phyloP scores from a whole-genome alignment of 345 rosid species.

The Chamaenerion angustifolium region DNA sequence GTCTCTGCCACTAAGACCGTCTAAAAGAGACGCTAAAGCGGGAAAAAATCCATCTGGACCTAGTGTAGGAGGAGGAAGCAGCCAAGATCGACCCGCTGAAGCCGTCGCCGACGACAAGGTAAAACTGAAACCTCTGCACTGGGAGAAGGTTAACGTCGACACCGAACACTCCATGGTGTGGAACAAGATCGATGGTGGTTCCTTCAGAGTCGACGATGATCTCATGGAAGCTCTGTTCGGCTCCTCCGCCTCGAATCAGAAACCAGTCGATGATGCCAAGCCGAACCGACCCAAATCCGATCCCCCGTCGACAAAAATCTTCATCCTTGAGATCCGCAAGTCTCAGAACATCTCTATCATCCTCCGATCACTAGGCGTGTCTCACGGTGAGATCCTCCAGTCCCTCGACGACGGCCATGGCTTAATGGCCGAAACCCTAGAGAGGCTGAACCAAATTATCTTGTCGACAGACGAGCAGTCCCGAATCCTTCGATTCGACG shows the following conservation, averaged over 20 bases:
- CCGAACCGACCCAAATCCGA: conserved; percentile 5
- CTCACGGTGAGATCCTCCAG: conserved; percentile 44
- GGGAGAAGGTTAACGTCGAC: conserved; percentile 68
- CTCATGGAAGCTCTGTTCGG: conserved; percentile 94
- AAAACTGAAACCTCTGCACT: conserved; percentile 73
- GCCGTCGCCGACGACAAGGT: conserved; percentile 22
- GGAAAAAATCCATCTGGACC: conserved; percentile 21
- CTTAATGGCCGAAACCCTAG: conserved; percentile 41
- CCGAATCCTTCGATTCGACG: conserved; percentile 40
- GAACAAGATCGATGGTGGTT: conserved; percentile 72
- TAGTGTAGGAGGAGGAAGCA: conserved; percentile 8
- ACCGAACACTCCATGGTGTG: conserved; percentile 78
- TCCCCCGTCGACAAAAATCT: conserved; percentile 22
- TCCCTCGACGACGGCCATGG: conserved; percentile 44
- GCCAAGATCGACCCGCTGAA: too few species aligned
- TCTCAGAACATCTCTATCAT: conserved; percentile 77
- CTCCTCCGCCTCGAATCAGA: conserved; percentile 38
- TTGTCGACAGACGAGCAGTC: conserved; percentile 57
- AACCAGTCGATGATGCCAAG: conserved; percentile 16
- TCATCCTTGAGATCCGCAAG: conserved; percentile 58
- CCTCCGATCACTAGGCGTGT: conserved; percentile 47
- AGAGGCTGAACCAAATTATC: conserved; percentile 57
- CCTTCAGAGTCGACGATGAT: conserved; percentile 79
- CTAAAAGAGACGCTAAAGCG: conserved; percentile 8
- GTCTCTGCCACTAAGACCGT: conserved; percentile 13